Evolutionary conservation across 2,329 filamentous ascomycete genomes (phyloP), one percentile per base, ranked within the genome.

Genomic region (Penicillium sp.): DNA sequence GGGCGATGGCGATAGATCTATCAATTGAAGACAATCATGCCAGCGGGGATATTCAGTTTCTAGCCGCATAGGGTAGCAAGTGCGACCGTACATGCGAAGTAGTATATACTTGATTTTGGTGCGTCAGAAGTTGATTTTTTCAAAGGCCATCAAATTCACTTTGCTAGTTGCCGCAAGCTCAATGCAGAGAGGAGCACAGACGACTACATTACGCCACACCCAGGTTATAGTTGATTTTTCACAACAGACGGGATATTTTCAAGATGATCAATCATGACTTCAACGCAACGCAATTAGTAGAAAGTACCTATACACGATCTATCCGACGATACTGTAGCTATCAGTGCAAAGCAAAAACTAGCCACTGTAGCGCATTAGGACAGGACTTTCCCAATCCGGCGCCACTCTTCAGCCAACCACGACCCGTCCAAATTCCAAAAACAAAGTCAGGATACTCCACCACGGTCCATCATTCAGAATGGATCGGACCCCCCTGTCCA

Each of bases 341-440:
- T 26, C 25, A 46, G 28, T 28, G 43, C 28, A n/a, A 4, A 28
- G 19, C 19, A 22, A 25, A 13, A 43, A 26, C 8, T 22, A 26
- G 43, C 26, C 25, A 48, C 45, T 48, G 28, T 28, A 28, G n/a
- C 45, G 8, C 43, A 58, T 45, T 48, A 13, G 42, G 30, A 6
- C 8, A 25, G 8, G n/a, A 22, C 49, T 52, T 37, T 7, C 52
- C 46, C 26, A 14, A 58, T 61, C 59, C 59, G 59, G 56, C 33
- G 59, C 53, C 25, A 8, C 5, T 7, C 16, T 25, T 52, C 46
- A 52, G 11, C 59, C 37, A 61, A 58, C 37, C 22, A 52, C 49
- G 37, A 33, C 10, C 49, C 33, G 8, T 13, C 28, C 49, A 33
- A 7, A 6, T n/a, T 33, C 8, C 8, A 52, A 52, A 26, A 30